Percentiles rank a stretch among this genome's conserved stretches.
These are phyloP conservation scores for Tolypocladium album DNA, from an alignment of 2,329 filamentous ascomycete species.

Conservation along the genomic window DNA sequence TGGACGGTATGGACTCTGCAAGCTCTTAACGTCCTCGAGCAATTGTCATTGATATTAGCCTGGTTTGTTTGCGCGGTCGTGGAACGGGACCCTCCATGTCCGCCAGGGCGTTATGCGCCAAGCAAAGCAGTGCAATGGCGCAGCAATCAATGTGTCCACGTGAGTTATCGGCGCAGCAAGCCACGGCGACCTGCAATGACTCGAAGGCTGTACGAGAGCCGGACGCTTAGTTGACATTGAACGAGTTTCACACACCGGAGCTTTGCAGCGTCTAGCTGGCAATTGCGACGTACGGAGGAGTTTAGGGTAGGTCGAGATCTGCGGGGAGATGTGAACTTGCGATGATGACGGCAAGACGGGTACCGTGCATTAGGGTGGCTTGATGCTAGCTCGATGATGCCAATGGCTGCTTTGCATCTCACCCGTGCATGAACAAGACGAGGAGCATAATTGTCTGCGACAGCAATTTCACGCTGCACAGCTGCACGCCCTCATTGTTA, in stretches of 20 bases:
- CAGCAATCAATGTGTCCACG: background rate
- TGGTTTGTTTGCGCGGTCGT: no score
- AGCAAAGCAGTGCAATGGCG: background rate
- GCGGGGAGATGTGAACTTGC: background rate
- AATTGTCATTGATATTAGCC: no score
- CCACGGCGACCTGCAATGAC: background rate
- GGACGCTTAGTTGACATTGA: no score
- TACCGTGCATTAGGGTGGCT: background rate
- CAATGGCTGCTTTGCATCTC: background rate
- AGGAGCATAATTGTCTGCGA: background rate
- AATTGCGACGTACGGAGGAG: background rate
- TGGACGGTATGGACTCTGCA: background rate
- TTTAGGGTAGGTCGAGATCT: background rate
- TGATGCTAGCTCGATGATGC: background rate
- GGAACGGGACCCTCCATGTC: no score
- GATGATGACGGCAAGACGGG: no score
- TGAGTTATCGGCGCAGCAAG: background rate
- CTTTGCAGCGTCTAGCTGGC: background rate
- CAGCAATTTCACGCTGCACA: background rate
- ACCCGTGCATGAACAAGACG: background rate
- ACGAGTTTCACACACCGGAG: background rate
- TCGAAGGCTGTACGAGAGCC: background rate
- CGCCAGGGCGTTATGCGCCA: background rate
- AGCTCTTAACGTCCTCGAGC: background rate
- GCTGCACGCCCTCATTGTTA: background rate